Evolutionary conservation across 1,284 basidiomycete genomes (phyloP), one percentile per base, ranked within the genome.

Genomic region (Vanrija sp.): DNA sequence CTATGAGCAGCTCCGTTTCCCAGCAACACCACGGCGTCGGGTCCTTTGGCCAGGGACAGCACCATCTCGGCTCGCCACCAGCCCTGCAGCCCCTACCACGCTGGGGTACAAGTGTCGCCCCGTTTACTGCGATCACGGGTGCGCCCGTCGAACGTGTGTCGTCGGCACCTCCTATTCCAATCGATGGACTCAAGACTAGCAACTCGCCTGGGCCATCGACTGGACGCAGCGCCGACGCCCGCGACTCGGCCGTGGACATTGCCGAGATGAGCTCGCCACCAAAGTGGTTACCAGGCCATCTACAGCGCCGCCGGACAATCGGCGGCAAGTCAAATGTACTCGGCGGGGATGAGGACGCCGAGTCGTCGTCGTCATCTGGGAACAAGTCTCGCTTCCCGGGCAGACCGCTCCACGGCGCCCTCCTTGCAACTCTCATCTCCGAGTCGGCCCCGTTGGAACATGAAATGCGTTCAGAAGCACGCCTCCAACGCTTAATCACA

Each of bases 401-500:
- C 19, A 62, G 67, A 18, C 73, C 73, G 0, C 57, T 75, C 0
- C 72, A 68, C 7, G 71, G 68, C 9, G 54, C 68, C 0, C 61
- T 75, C 3, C 58, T 75, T 7, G 69, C 71, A n/a, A 75, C 73
- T 3, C 61, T 75, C 16, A 69, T 73, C 16, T 73, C 70, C 12
- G 73, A 75, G 55, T 57, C 64, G 10, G 54, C 67, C 15, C 73
- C 73, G 6, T 58, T 69, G 7, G 69, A 74, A 58, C 73, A 75
- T 51, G 73, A 75, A 45, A 74, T 75, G 59, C 65, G 67, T n/a
- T 73, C 71, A 1, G 73, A 75, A 62, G 73, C 73, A 6, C 60
- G 68, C 5, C 52, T 73, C 18, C 72, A 74, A 54, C 58, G 70
- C 4, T 63, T 73, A 16, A 55, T 75, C 14, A 52, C 58, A 4